phyloP scores from a whole-genome alignment of 1,284 basidiomycete species.

The Marasmius sp. region DNA sequence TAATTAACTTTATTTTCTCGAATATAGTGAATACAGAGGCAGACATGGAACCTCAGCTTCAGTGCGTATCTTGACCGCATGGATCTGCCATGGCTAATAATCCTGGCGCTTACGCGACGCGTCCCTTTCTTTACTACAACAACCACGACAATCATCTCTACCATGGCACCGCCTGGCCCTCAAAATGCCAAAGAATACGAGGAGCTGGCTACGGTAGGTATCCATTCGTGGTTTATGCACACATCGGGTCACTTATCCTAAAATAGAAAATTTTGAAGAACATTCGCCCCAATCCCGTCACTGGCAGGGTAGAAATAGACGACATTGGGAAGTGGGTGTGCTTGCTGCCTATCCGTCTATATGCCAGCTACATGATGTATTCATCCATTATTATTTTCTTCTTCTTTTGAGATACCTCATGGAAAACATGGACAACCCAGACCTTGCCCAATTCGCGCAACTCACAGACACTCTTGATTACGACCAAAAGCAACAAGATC shows the following conservation, averaged over 20 bases:
- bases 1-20: no score
- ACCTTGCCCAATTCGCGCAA: constrained; percentile 17
- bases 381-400: no score
- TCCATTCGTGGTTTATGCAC: background rate
- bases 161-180: no score
- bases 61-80: no score
- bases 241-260: background rate
- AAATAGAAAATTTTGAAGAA: constrained; percentile 15
- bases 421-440: constrained; percentile 14
- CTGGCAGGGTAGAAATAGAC: constrained; percentile 24
- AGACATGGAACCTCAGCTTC: no score
- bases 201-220: background rate
- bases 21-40: no score
- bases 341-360: background rate
- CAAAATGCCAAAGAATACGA: background rate
- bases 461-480: constrained; percentile 24
- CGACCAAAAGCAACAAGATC: constrained; percentile 23
- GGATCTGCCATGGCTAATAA: no score
- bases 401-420: constrained; percentile 10
- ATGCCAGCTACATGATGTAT: background rate
- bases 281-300: constrained; percentile 25
- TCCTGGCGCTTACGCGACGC: no score
- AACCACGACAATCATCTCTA: no score
- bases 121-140: no score
- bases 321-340: constrained; percentile 27